phyloP scores from a whole-genome alignment of 2,329 filamentous ascomycete genomes.

The Fusarium siculi region DNA sequence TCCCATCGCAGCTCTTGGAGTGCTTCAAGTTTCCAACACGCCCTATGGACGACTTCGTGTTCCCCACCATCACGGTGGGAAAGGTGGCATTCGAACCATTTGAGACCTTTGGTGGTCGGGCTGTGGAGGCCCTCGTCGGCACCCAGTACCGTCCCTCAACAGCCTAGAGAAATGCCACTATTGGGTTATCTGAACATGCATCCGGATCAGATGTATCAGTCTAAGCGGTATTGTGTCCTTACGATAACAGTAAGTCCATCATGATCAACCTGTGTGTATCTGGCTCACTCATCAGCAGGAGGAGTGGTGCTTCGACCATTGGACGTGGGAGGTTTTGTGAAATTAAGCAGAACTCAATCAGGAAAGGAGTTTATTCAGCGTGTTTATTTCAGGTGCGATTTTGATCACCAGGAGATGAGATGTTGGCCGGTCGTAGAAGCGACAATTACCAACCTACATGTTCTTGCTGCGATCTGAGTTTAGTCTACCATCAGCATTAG shows the following conservation, averaged over 20 bases:
- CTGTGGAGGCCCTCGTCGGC: not conserved
- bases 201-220: not conserved
- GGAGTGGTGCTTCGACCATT: not conserved
- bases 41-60: not conserved
- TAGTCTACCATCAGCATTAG: not conserved
- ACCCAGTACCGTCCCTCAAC: not conserved
- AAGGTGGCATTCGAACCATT: not conserved
- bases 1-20: not conserved
- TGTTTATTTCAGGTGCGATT: not conserved
- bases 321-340: not conserved
- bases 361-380: not conserved
- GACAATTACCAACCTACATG: accelerated
- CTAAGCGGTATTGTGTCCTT: not conserved
- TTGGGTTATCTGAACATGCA: no score
- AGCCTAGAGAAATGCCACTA: accelerated
- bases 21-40: not conserved
- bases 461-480: not conserved
- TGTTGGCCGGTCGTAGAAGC: not conserved
- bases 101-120: not conserved
- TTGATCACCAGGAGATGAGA: accelerated
- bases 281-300: not conserved
- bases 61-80: not conserved
- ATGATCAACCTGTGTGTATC: not conserved
- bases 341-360: not conserved
- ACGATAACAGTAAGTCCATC: not conserved